Percentiles rank a stretch among this genome's conserved stretches.
Conservation (phyloP, 2,329 filamentous ascomycete species). For the Fusarium dimerum region DNA sequence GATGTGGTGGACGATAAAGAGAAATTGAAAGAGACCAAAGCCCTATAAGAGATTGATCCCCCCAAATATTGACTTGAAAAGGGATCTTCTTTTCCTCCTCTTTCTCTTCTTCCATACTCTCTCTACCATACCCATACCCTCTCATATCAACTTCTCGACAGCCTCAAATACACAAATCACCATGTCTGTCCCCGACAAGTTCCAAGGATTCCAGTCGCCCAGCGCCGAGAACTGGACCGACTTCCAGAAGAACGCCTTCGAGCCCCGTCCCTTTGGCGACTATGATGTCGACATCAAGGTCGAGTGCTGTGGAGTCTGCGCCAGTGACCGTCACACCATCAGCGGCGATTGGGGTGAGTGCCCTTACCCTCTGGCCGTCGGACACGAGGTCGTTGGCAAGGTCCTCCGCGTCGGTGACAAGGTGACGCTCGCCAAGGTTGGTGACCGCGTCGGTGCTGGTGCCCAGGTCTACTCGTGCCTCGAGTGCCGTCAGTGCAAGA, state of each 20-base stretch:
- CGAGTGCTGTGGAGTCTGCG: slow-evolving; percentile 75
- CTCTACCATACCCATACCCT: background rate
- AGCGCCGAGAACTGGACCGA: slow-evolving; percentile 56
- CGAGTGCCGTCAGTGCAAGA: slow-evolving; percentile 41
- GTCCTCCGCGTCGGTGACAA: slow-evolving; percentile 64
- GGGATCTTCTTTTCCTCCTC: too few relatives aligned
- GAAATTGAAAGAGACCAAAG: too few relatives aligned
- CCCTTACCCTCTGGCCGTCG: slow-evolving; percentile 65
- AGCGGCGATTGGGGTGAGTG: slow-evolving; percentile 67
- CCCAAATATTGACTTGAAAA: too few relatives aligned
- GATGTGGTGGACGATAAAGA: too few relatives aligned
- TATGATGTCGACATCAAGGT: slow-evolving; percentile 88
- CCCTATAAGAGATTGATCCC: too few relatives aligned
- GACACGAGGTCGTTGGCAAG: slow-evolving; percentile 72
- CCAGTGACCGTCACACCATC: slow-evolving; percentile 72
- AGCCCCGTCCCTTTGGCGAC: slow-evolving; percentile 83
- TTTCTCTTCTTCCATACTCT: too few relatives aligned
- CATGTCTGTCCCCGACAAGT: slow-evolving; percentile 61
- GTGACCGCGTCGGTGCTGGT: slow-evolving; percentile 60
- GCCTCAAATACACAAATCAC: slow-evolving; percentile 6
- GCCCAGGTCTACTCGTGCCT: slow-evolving; percentile 59
- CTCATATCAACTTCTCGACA: background rate
- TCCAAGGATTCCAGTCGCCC: slow-evolving; percentile 62
- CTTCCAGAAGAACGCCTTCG: slow-evolving; percentile 73
- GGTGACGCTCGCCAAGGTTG: slow-evolving; percentile 50